Evolutionary conservation across 2,329 filamentous ascomycete species (phyloP).

Genomic region (Corniculantispora saksenae): DNA sequence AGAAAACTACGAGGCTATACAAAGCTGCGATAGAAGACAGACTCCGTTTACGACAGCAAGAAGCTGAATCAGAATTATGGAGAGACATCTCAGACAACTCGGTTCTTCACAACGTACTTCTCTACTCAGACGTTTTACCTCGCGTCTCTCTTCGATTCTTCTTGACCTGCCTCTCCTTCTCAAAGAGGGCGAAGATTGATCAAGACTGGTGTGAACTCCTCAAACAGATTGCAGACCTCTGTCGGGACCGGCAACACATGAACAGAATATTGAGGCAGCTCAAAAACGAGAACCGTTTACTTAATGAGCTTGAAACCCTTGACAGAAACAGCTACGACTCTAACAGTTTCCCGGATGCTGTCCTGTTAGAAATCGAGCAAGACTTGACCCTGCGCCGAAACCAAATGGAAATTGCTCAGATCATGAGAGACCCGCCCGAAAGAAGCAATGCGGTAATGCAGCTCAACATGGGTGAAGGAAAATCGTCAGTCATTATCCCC

Average conservation of each 20-base stretch:
- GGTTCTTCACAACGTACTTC: not conserved
- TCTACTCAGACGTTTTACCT: not conserved
- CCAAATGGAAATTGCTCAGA: slow-evolving; percentile 57
- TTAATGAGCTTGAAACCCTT: not conserved
- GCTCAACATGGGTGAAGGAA: slow-evolving; percentile 72
- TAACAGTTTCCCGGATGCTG: slow-evolving; percentile 50
- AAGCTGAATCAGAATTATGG: not conserved
- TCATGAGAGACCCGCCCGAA: slow-evolving; percentile 51
- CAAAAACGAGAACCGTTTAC: slow-evolving; percentile 27
- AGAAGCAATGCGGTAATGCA: slow-evolving; percentile 58
- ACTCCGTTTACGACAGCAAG: not conserved
- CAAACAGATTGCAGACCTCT: not conserved
- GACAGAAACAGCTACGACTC: not conserved
- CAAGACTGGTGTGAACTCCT: not conserved
- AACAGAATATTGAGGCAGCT: slow-evolving; percentile 37
- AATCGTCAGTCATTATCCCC: slow-evolving; percentile 68
- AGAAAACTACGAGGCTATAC: too few species aligned
- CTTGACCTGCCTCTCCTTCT: not conserved
- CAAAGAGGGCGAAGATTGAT: rapidly evolving
- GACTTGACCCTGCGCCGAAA: slow-evolving; percentile 60
- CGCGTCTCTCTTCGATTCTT: not conserved
- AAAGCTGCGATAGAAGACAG: too few species aligned
- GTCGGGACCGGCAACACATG: slow-evolving; percentile 7
- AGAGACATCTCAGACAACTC: too few species aligned
- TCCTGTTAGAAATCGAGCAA: slow-evolving; percentile 66